Evolutionary conservation across 108 stramenopile species (phyloP), one percentile per base, ranked within the genome.

Genomic region (Conticribra weissflogii): DNA sequence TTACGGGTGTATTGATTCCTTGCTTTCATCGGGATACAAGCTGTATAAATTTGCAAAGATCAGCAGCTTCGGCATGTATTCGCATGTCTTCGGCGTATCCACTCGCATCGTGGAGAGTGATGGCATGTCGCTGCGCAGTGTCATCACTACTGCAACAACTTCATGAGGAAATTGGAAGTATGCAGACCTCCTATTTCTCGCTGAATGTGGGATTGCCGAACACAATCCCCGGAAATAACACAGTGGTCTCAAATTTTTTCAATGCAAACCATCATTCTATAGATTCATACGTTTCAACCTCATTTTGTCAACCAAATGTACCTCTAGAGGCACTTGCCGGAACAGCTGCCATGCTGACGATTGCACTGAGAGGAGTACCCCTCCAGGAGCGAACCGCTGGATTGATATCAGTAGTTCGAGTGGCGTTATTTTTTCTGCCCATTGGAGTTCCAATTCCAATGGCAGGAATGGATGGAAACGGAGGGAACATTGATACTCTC

Each of bases 61-160:
- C 82, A 0, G 68, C 77, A 12, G 83, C 88, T 2, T 51, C 79
- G 47, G 78, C 82, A 1, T 73, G 78, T 21, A 72, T 93, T 64
- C 86, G 89, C 44, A 51, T 90, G 36, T 67, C 83, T 1, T 74
- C 86, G 57, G 87, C 75, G 0, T 88, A 78, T 66, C 88, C 88
- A 0, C 16, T 60, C 21, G 84, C 87, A 4, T 19, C 68, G 15
- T 92, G 91, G 91, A 83, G 81, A 14, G 34, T 15, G 9, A 66
- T 72, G 48, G 79, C 81, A 0, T 82, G 71, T 41, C 59, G 72
- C 44, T 78, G 72, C 78, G 78, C 80, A 1, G 68, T 73, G 4
- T 12, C 65, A n/a, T 59, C 80, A 4, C 63, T 89, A 48, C 56
- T 72, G 65, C 83, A 83, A 71, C 83, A 80, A 53, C 54, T 76